These are phyloP conservation scores for Saccharomyces hybrid DNA, from an alignment of 1,139 yeast genomes.

Conservation along the genomic window DNA sequence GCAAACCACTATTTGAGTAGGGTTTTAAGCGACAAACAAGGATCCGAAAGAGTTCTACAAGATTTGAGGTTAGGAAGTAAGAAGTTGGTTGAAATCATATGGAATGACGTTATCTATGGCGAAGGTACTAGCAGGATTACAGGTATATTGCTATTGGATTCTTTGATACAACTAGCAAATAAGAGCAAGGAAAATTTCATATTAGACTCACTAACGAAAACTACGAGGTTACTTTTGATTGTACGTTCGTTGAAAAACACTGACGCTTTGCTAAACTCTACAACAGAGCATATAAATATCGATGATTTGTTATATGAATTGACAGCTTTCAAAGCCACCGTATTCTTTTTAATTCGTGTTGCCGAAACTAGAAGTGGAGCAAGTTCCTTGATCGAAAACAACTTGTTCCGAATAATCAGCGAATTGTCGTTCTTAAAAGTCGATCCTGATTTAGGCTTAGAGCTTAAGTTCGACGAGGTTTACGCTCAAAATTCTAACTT, in stretches of 20 bases:
- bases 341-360: constrained; percentile 62
- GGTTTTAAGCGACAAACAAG: constrained; percentile 36
- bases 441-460: constrained; percentile 77
- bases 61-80: constrained; percentile 55
- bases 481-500: constrained; percentile 29
- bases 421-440: constrained; percentile 51
- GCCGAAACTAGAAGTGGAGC: constrained; percentile 77
- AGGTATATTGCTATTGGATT: constrained; percentile 64
- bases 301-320: constrained; percentile 59
- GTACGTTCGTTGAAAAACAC: constrained; percentile 62
- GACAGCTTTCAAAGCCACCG: constrained; percentile 65
- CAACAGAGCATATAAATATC: constrained; percentile 37
- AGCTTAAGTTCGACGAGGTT: constrained; percentile 35
- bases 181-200: constrained; percentile 48
- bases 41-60: constrained; percentile 42
- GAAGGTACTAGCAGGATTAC: constrained; percentile 76
- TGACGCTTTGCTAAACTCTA: constrained; percentile 48
- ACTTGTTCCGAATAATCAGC: constrained; percentile 54
- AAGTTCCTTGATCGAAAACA: constrained; percentile 64
- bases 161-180: constrained; percentile 53
- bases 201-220: constrained; percentile 52
- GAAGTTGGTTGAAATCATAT: constrained; percentile 54
- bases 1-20: constrained; percentile 59
- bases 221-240: constrained; percentile 56
- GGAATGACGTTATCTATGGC: constrained; percentile 72